Evolutionary conservation across 2,329 filamentous ascomycete species (phyloP).

Genomic region (Hypoxylon sp.): DNA sequence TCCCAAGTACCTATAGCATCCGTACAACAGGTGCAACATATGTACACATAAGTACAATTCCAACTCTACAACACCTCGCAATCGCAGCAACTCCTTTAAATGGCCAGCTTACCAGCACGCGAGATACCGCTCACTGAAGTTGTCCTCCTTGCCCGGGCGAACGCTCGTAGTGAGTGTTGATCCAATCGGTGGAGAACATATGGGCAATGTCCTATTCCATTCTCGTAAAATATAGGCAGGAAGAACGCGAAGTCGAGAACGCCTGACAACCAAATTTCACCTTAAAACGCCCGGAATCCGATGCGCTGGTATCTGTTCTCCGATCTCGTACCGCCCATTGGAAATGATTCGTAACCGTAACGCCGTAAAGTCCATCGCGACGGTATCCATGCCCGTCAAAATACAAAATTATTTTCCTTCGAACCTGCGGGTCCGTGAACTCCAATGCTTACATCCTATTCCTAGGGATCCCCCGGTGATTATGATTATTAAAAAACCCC

Average conservation of each 20-base stretch:
- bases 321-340: slow-evolving; percentile 26
- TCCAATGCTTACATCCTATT: slow-evolving; percentile 27
- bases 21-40: slow-evolving; percentile 26
- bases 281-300: slow-evolving; percentile 37
- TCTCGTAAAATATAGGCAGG: slow-evolving; percentile 15
- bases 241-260: slow-evolving; percentile 23
- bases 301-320: slow-evolving; percentile 38
- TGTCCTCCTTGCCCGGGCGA: background rate
- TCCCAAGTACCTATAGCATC: slow-evolving; percentile 6
- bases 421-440: slow-evolving; percentile 27
- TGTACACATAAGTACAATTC: slow-evolving; percentile 32
- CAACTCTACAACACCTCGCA: slow-evolving; percentile 10
- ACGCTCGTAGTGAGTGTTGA: background rate
- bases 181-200: background rate
- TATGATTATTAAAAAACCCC: slow-evolving; percentile 28
- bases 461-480: slow-evolving; percentile 10
- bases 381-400: slow-evolving; percentile 23
- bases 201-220: slow-evolving; percentile 1
- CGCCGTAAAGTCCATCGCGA: slow-evolving; percentile 37
- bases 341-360: slow-evolving; percentile 36
- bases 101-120: background rate
- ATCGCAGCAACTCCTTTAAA: slow-evolving; percentile 6
- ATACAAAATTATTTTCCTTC: slow-evolving; percentile 19
- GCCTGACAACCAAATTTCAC: slow-evolving; percentile 25
- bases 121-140: background rate